These are phyloP conservation scores for Dactylellina sp. DNA, from an alignment of 2,329 filamentous ascomycete species.

Conservation along the genomic window DNA sequence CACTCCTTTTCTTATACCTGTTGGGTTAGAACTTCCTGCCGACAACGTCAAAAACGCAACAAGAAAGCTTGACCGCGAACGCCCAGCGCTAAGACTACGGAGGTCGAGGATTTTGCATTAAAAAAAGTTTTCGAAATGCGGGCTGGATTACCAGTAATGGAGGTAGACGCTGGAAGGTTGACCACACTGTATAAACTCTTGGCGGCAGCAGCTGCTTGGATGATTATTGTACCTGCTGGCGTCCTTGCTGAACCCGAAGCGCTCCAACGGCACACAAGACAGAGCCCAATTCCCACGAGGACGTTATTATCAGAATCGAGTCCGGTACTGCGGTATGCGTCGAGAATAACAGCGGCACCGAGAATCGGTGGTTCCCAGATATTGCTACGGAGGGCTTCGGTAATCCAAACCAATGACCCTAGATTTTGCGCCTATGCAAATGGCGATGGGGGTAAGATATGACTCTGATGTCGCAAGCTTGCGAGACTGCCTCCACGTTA, in stretches of 20 bases:
- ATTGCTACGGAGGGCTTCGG: constrained; percentile 16
- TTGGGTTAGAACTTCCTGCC: constrained; percentile 12
- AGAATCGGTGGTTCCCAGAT: constrained; percentile 11
- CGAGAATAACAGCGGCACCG: constrained; percentile 24
- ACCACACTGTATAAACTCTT: background rate
- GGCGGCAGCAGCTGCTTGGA: background rate
- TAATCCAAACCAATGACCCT: constrained; percentile 4
- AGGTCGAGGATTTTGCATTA: no score
- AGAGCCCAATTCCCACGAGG: constrained; percentile 16
- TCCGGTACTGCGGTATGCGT: constrained; percentile 13
- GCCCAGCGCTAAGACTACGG: no score
- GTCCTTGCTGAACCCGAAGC: constrained; percentile 11
- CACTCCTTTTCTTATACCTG: background rate
- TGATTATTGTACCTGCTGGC: background rate
- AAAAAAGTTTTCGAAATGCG: background rate
- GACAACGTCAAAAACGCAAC: background rate
- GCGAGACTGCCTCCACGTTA: no score
- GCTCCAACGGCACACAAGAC: constrained; percentile 28
- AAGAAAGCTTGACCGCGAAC: no score
- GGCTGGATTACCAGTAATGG: background rate
- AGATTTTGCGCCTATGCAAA: constrained; percentile 45
- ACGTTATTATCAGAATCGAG: constrained; percentile 2
- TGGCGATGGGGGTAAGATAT: constrained; percentile 36
- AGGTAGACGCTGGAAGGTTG: background rate
- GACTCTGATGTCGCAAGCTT: background rate